Evolutionary conservation across 768 basidiomycete genomes (phyloP).

Genomic region (Botryobasidium botryosum): DNA sequence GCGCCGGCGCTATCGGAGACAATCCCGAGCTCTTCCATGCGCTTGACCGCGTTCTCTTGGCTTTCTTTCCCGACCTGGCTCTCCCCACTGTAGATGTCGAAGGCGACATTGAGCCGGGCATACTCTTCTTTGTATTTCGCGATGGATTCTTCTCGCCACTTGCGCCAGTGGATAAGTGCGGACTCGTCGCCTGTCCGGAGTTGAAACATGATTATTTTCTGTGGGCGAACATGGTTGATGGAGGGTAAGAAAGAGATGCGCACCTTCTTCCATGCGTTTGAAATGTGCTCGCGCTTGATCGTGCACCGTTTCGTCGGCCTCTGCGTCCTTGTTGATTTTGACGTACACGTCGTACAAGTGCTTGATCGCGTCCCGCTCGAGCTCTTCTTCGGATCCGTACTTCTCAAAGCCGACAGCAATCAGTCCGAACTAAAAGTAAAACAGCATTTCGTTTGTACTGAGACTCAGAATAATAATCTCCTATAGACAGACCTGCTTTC

Average conservation of each 20-base stretch:
- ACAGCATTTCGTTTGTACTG: no score
- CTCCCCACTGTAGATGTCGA: conserved; percentile 88
- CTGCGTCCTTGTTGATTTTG: conserved; percentile 77
- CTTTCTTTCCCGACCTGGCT: conserved; percentile 56
- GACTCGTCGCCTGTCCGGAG: conserved; percentile 41
- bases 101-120: conserved; percentile 71
- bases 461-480: not conserved
- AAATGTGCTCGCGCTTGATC: conserved; percentile 71
- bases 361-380: conserved; percentile 80
- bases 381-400: conserved; percentile 71
- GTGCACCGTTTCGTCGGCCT: conserved; percentile 43
- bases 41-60: conserved; percentile 53
- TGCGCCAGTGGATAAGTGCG: conserved; percentile 74
- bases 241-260: conserved; percentile 6
- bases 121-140: conserved; percentile 82
- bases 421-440: conserved; percentile 48
- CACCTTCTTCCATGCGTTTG: conserved; percentile 81
- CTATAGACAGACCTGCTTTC: conserved; percentile 68
- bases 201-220: no score
- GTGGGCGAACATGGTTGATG: not conserved
- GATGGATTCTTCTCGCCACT: conserved; percentile 84
- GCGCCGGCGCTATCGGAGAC: conserved; percentile 65
- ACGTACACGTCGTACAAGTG: conserved; percentile 93
- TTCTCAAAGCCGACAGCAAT: conserved; percentile 84
- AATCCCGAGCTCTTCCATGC: conserved; percentile 53